A percentile compares a stretch with the other conserved stretches of the same genome.
Evolutionary conservation across 2,329 filamentous ascomycete species (phyloP).

Genomic region (Paracamarosporium sp.): DNA sequence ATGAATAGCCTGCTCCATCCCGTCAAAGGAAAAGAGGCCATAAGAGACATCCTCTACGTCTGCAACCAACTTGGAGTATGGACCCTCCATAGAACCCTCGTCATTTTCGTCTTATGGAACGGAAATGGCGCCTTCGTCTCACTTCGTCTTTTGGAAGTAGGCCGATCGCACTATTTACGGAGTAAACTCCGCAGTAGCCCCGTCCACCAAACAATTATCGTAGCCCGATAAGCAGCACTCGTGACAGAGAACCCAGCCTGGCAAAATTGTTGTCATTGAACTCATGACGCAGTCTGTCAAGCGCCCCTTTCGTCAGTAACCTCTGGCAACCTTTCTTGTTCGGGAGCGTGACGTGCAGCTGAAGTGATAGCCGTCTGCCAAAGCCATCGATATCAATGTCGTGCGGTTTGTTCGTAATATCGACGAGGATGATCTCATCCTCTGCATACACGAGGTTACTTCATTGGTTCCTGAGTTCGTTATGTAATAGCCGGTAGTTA

Average conservation of each 20-base stretch:
- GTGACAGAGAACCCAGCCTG: background rate
- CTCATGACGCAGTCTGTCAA: background rate
- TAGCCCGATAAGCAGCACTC: background rate
- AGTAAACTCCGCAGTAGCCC: background rate
- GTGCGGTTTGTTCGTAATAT: background rate
- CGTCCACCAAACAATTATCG: background rate
- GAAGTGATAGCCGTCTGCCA: background rate
- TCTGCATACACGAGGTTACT: background rate
- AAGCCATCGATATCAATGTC: background rate
- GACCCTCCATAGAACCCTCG: background rate
- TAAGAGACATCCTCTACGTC: background rate
- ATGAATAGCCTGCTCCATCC: background rate
- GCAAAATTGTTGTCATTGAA: background rate
- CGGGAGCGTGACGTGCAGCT: background rate
- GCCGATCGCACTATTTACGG: background rate
- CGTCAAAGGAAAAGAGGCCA: background rate
- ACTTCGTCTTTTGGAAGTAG: background rate
- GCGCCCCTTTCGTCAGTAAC: background rate
- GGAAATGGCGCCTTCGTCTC: background rate
- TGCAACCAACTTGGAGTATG: background rate
- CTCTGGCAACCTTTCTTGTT: background rate
- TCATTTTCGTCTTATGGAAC: background rate
- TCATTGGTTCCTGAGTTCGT: background rate
- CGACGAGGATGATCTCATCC: background rate
- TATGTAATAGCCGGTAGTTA: background rate